These are phyloP conservation scores for Sporothrix mexicana DNA, from an alignment of 2,329 filamentous ascomycete genomes.

Conservation along the genomic window DNA sequence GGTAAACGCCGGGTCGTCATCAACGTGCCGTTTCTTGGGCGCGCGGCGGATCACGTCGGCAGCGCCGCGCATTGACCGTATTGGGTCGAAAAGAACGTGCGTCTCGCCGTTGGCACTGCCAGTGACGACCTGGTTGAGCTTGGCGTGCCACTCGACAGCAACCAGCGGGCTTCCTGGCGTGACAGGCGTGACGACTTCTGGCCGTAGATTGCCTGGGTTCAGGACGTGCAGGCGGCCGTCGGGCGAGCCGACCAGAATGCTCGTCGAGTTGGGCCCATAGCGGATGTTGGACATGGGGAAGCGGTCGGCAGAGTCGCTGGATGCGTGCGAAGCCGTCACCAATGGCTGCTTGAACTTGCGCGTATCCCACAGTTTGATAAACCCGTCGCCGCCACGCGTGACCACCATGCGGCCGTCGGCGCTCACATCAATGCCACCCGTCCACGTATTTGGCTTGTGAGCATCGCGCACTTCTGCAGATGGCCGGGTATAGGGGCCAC, in stretches of 20 bases:
- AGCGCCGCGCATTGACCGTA: constrained; percentile 79
- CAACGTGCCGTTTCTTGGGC: constrained; percentile 92
- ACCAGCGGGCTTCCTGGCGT: constrained; percentile 84
- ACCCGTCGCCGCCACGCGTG: constrained; percentile 86
- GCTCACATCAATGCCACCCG: constrained; percentile 88
- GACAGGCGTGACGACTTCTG: constrained; percentile 86
- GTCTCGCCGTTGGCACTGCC: constrained; percentile 90
- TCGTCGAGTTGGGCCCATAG: constrained; percentile 83
- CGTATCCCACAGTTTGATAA: constrained; percentile 96
- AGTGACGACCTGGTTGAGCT: constrained; percentile 94
- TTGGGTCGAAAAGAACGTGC: constrained; percentile 88
- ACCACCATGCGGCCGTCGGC: constrained; percentile 88
- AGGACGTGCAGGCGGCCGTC: constrained; percentile 89
- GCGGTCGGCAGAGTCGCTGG: constrained; percentile 81
- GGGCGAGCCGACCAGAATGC: constrained; percentile 86
- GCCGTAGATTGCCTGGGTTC: constrained; percentile 85
- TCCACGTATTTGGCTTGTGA: constrained; percentile 85
- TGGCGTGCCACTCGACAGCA: constrained; percentile 87
- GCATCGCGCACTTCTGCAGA: constrained; percentile 83
- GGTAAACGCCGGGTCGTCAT: constrained; percentile 87
- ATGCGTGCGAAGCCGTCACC: constrained; percentile 76
- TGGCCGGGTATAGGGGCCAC: constrained; percentile 82
- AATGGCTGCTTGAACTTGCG: constrained; percentile 93
- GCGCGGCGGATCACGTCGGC: constrained; percentile 90
- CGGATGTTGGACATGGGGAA: constrained; percentile 86